Conservation (phyloP, 2,329 filamentous ascomycete species). For the Ophiostoma sp. region DNA sequence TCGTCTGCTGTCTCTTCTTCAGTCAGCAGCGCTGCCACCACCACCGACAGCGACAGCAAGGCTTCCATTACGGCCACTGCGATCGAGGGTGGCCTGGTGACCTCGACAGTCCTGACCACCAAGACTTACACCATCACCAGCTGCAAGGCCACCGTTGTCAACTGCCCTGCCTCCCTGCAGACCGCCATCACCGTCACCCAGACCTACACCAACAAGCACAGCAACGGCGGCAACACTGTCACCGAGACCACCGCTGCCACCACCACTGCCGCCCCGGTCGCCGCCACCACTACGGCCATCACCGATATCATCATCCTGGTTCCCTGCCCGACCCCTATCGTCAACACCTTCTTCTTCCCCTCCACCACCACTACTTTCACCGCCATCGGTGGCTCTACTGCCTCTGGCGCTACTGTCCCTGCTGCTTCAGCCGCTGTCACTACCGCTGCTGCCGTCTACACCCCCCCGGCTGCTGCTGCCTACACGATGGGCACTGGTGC, state of each 20-base stretch:
- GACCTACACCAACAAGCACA: slow-evolving; percentile 19
- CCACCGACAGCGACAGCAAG: background rate
- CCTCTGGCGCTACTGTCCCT: background rate
- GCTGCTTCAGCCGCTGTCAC: slow-evolving; percentile 13
- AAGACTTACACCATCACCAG: slow-evolving; percentile 33
- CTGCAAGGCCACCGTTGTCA: slow-evolving; percentile 32
- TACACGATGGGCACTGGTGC: background rate
- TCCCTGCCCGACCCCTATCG: slow-evolving; percentile 29
- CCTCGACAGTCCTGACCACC: slow-evolving; percentile 30
- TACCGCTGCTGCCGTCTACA: slow-evolving; percentile 5
- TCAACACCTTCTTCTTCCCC: slow-evolving; percentile 44
- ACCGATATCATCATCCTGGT: slow-evolving; percentile 27
- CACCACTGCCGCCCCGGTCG: background rate
- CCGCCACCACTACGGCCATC: background rate
- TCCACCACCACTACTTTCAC: background rate
- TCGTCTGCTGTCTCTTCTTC: background rate
- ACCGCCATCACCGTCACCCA: slow-evolving; percentile 31
- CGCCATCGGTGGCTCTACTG: background rate
- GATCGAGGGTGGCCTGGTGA: background rate
- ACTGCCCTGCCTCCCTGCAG: slow-evolving; percentile 32
- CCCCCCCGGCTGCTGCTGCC: background rate
- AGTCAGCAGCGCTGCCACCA: slow-evolving; percentile 16
- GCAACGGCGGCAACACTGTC: background rate
- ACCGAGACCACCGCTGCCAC: slow-evolving; percentile 13
- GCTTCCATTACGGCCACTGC: background rate